Evolutionary conservation across 768 basidiomycete genomes (phyloP), one percentile per base, ranked within the genome.

Genomic region (Dioszegia hungarica): DNA sequence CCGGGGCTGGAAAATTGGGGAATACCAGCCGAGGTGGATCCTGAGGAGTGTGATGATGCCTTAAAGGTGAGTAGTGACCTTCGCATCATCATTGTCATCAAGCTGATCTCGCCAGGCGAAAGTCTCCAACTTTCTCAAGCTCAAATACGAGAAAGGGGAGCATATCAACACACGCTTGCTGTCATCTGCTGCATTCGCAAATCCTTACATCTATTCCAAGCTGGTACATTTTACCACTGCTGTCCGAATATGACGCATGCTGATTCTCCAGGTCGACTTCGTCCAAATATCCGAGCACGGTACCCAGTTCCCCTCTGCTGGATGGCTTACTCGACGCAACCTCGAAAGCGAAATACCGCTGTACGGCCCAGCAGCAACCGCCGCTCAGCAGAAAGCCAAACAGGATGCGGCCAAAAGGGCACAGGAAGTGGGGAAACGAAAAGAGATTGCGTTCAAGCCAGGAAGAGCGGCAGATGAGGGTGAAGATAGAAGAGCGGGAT

Each of bases 91-190:
- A 25, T n/a, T 9, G 36, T 41, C n/a, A n/a, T n/a, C n/a, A 5
- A 1, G 17, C 43, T 40, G 24, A 57, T 29, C 0, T 9, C 1
- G 17, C 12, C 41, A 94, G 92, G 79, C 84, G 0, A 97, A 95
- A 75, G 81, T 95, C 22, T 78, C 82, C 0, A 84, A 87, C 49
- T 98, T 95, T 66, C 82, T 86, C 54, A 68, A 80, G 0, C 80
- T 97, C 44, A 90, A 91, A 73, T 76, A 79, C 27, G 81, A 85
- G 1, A 6, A 19, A 31, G 81, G 82, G 65, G 85, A 86, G 64
- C 92, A 95, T 75, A 97, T 95, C 79, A 99, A 98, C 74, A 91
- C 95, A 75, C 89, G 89, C 1, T 82, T 99, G 38, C 90, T 97
- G 85, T 84, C 86, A 8, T 90, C 88, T 63, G 86, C 90, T 40